Evolutionary conservation across 2,329 filamentous ascomycete species (phyloP).

Genomic region (Biscogniauxia mediterranea): DNA sequence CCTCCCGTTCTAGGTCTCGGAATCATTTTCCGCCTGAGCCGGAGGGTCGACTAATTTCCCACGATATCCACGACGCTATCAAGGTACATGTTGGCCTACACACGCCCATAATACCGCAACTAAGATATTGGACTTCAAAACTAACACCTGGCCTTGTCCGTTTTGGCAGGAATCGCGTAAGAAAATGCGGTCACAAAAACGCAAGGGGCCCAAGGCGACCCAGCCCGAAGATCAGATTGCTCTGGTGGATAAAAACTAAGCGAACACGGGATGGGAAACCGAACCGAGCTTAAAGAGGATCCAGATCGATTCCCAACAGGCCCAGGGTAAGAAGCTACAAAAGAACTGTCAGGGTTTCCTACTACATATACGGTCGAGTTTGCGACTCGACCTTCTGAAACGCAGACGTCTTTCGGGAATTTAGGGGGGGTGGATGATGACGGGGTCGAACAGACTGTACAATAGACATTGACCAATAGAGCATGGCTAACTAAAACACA

Average conservation of each 20-base stretch:
- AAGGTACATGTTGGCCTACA: conserved; percentile 6
- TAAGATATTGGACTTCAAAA: neutral
- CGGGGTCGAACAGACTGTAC: neutral
- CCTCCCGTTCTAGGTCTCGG: conserved; percentile 19
- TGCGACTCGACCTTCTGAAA: neutral
- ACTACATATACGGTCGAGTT: neutral
- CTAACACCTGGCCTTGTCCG: neutral
- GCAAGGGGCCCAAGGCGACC: neutral
- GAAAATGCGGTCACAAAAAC: neutral
- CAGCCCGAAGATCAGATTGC: neutral
- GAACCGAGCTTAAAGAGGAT: neutral
- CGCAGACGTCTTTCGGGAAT: neutral
- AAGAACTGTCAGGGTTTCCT: neutral
- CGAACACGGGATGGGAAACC: neutral
- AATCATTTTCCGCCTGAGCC: conserved; percentile 23
- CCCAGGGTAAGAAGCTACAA: neutral
- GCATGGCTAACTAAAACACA: neutral
- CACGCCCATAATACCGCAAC: neutral
- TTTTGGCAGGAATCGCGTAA: neutral
- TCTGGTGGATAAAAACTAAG: neutral
- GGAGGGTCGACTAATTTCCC: conserved; percentile 21
- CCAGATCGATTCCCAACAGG: neutral
- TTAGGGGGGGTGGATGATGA: neutral
- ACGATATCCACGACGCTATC: conserved; percentile 25
- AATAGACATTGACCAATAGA: neutral